Evolutionary conservation across 2,329 filamentous ascomycete genomes (phyloP), one percentile per base, ranked within the genome.

Genomic region (Colletotrichum orchidophilum): DNA sequence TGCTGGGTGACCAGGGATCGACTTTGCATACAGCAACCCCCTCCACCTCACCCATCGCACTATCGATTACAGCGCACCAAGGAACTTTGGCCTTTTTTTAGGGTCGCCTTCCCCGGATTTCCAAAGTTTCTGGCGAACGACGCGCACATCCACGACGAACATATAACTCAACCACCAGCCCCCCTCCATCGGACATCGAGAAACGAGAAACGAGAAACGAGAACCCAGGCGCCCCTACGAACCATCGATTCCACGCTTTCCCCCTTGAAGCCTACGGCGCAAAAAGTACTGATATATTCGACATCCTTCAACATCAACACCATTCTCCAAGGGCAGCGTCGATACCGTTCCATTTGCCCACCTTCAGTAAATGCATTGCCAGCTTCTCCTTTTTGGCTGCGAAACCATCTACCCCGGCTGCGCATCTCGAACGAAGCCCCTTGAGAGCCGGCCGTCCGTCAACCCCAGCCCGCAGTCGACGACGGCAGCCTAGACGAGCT

Each of bases 401-500:
- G 13, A 54, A 54, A 24, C 33, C 26, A 33, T 52, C 13, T 29
- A 46, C 33, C 42, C 31, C 21, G 58, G 59, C 52, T 58, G 50
- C 59, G 53, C 39, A 50, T 63, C 53, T 46, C 39, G 27, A 54
- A 35, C 7, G 5, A 21, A n/a, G 7, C 29, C 27, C n/a, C 35
- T 5, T n/a, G 24, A 49, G 29, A 24, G 46, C 46, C 55, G 58
- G 58, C 57, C 39, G 58, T 29, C 57, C 73, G 73, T 71, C 63
- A 60, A 46, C 8, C 39, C 54, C 55, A 27, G 53, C 53, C 42
- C 46, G 58, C 53, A 52, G 21, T 58, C 53, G 53, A 63, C 54
- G 67, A 63, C 67, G 63, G 42, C 59, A 73, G 70, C 73, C 70
- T 64, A 70, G 58, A 67, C 61, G 57, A 68, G 55, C 64, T 46